Evolutionary conservation across 2,329 filamentous ascomycete genomes (phyloP).

Genomic region (Coniochaeta sp.): DNA sequence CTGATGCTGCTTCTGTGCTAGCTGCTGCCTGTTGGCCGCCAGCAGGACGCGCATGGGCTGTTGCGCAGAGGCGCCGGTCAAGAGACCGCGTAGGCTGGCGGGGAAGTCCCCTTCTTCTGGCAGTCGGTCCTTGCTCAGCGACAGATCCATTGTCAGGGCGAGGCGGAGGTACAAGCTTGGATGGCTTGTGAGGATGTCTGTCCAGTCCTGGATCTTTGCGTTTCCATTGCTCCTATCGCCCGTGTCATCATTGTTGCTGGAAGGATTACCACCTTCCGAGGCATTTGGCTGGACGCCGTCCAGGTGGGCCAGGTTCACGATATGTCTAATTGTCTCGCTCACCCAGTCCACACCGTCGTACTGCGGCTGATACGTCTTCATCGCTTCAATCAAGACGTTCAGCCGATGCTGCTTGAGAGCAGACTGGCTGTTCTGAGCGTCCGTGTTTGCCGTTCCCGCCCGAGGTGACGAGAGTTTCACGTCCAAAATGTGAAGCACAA

Average conservation of each 20-base stretch:
- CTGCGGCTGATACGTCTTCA: slow-evolving; percentile 36
- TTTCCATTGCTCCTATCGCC: slow-evolving; percentile 9
- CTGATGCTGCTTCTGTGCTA: background rate
- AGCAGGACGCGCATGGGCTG: slow-evolving; percentile 25
- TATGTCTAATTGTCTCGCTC: slow-evolving; percentile 33
- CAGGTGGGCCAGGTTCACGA: slow-evolving; percentile 32
- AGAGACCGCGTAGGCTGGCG: slow-evolving; percentile 28
- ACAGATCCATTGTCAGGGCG: slow-evolving; percentile 34
- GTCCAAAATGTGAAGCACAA: slow-evolving; percentile 29
- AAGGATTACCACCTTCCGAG: background rate
- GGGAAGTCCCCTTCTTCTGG: slow-evolving; percentile 33
- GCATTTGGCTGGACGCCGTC: slow-evolving; percentile 16
- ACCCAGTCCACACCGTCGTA: slow-evolving; percentile 39
- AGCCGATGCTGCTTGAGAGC: slow-evolving; percentile 35
- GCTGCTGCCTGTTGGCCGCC: slow-evolving; percentile 6
- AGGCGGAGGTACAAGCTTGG: slow-evolving; percentile 32
- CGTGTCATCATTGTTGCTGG: slow-evolving; percentile 2
- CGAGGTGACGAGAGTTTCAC: slow-evolving; percentile 23
- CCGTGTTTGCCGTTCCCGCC: slow-evolving; percentile 13
- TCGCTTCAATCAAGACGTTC: slow-evolving; percentile 35
- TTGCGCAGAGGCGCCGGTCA: slow-evolving; percentile 21
- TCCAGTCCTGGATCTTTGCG: slow-evolving; percentile 29
- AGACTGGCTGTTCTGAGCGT: slow-evolving; percentile 23
- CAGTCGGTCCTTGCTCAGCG: slow-evolving; percentile 32
- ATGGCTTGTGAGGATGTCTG: slow-evolving; percentile 31